phyloP scores from a whole-genome alignment of 2,329 filamentous ascomycete genomes.

The Hypoxylon sp. region DNA sequence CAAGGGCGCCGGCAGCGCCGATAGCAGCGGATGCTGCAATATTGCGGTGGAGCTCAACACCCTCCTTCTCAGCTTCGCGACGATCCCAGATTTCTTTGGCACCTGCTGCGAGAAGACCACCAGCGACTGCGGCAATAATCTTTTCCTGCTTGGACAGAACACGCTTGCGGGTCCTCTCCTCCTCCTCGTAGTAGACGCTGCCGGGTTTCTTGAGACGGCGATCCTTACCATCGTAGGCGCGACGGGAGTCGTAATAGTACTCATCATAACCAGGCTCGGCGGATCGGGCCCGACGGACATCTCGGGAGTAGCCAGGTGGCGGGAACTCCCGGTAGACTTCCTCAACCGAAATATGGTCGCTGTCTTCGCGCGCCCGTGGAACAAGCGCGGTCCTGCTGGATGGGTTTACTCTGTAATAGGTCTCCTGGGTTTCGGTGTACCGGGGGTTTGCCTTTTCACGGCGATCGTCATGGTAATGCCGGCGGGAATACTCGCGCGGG shows the following conservation, averaged over 20 bases:
- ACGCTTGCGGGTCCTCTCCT: conserved; percentile 64
- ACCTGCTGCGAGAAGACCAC: conserved; percentile 73
- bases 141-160: conserved; percentile 73
- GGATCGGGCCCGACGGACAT: conserved; percentile 72
- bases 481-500: conserved; percentile 61
- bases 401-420: conserved; percentile 59
- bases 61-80: conserved; percentile 66
- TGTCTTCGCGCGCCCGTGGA: conserved; percentile 75
- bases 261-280: conserved; percentile 72
- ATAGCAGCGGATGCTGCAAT: conserved; percentile 70
- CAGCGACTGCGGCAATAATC: conserved; percentile 74
- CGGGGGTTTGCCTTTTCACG: conserved; percentile 65
- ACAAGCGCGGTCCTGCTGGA: conserved; percentile 64
- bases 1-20: conserved; percentile 73
- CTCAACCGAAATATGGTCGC: conserved; percentile 77
- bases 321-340: conserved; percentile 88
- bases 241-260: conserved; percentile 66
- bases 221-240: conserved; percentile 51
- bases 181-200: conserved; percentile 68
- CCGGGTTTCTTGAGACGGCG: conserved; percentile 64
- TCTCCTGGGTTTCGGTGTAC: conserved; percentile 66
- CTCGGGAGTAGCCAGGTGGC: conserved; percentile 70
- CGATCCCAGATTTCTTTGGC: conserved; percentile 76
- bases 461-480: conserved; percentile 67
- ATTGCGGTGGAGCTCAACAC: conserved; percentile 66